phyloP scores from a whole-genome alignment of 176 grass and related monocot species.

The Aegilops bicornis region DNA sequence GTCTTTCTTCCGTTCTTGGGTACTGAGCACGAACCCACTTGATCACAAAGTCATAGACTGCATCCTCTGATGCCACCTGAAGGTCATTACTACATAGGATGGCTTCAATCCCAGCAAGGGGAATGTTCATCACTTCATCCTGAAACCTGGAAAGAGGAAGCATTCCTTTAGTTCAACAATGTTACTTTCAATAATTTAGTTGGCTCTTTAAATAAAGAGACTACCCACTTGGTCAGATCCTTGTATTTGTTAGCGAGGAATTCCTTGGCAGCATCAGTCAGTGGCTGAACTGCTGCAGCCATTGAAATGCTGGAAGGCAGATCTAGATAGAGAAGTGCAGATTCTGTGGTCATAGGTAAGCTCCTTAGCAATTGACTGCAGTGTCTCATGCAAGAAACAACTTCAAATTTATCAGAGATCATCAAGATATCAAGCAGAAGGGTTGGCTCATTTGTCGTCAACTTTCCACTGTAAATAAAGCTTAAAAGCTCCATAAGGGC shows the following conservation, averaged over 20 bases:
- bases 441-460: constrained; percentile 57
- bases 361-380: constrained; percentile 90
- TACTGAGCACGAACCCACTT: constrained; percentile 82
- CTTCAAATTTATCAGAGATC: constrained; percentile 98
- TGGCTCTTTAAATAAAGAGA: constrained; percentile 12
- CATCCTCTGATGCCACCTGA: constrained; percentile 95
- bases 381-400: constrained; percentile 91
- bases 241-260: constrained; percentile 90
- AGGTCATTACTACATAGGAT: constrained; percentile 81
- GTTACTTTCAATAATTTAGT: not conserved
- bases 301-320: constrained; percentile 87
- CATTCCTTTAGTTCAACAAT: constrained; percentile 26
- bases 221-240: constrained; percentile 80
- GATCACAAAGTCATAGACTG: constrained; percentile 87
- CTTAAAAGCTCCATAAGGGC: constrained; percentile 85
- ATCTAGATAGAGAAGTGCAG: constrained; percentile 91
- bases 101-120: constrained; percentile 81
- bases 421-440: constrained; percentile 82
- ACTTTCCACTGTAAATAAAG: constrained; percentile 93
- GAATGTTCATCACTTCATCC: constrained; percentile 83
- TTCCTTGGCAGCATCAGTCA: constrained; percentile 89
- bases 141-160: constrained; percentile 67
- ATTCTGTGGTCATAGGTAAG: constrained; percentile 96
- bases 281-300: constrained; percentile 79
- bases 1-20: constrained; percentile 79